These are phyloP conservation scores for Pythium graminicola DNA, from an alignment of 352 stramenopile species.

Conservation along the genomic window DNA sequence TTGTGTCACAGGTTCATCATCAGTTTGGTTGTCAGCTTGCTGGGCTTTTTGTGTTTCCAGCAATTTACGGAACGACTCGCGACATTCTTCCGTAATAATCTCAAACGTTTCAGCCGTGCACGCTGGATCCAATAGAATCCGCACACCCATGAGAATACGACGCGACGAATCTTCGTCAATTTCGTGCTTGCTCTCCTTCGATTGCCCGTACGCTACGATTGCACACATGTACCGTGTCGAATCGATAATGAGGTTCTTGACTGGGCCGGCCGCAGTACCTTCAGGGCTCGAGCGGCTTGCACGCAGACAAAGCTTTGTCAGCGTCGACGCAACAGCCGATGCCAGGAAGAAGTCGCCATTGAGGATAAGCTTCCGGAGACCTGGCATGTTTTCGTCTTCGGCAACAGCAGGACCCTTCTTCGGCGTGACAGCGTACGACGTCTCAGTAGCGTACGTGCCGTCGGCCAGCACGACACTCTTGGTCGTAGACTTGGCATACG, in stretches of 20 bases:
- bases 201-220: conserved; percentile 65
- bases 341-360: conserved; percentile 97
- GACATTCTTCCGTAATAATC: conserved; percentile 82
- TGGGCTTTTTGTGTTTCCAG: conserved; percentile 68
- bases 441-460: conserved; percentile 99
- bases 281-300: conserved; percentile 53
- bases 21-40: conserved; percentile 51
- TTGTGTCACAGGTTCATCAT: conserved; percentile 58
- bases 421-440: conserved; percentile 53
- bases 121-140: conserved; percentile 91
- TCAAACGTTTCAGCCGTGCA: conserved; percentile 51
- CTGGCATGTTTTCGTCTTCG: conserved; percentile 62
- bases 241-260: conserved; percentile 71
- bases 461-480: conserved; percentile 98
- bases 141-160: conserved; percentile 93
- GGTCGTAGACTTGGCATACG: conserved; percentile 88
- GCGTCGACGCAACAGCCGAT: conserved; percentile 84
- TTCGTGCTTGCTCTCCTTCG: conserved; percentile 71
- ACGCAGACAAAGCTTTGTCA: conserved; percentile 97
- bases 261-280: conserved; percentile 33
- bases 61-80: conserved; percentile 66
- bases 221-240: conserved; percentile 68
- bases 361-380: conserved; percentile 86
- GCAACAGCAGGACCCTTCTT: conserved; percentile 29
- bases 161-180: conserved; percentile 94